phyloP scores from a whole-genome alignment of 2,329 filamentous ascomycete genomes.

The Trichophyton simii region DNA sequence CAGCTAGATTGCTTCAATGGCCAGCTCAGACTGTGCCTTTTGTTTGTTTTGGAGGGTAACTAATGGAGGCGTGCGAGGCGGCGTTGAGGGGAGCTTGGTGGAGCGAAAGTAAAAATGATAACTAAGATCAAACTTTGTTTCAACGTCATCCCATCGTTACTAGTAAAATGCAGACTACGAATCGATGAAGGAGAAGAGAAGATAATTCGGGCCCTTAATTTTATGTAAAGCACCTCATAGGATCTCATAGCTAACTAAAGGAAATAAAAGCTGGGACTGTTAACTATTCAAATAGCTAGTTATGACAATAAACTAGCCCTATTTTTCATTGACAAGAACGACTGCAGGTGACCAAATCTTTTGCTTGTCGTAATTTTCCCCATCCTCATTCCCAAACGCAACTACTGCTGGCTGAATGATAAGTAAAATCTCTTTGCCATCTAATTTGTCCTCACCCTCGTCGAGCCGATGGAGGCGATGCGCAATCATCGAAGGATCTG shows the following conservation, averaged over 20 bases:
- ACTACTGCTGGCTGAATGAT: constrained; percentile 16
- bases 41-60: neutral
- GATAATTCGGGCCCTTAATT: too few species aligned
- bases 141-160: neutral
- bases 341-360: constrained; percentile 16
- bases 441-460: constrained; percentile 13
- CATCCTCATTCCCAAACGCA: constrained; percentile 15
- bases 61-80: neutral
- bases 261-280: too few species aligned
- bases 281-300: too few species aligned
- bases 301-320: too few species aligned
- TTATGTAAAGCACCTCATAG: too few species aligned
- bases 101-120: neutral
- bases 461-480: constrained; percentile 15
- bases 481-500: constrained; percentile 8
- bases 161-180: too few species aligned
- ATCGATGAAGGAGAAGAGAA: too few species aligned
- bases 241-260: too few species aligned
- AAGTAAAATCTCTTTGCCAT: constrained; percentile 12
- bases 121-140: neutral
- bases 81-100: neutral
- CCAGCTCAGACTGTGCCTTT: neutral
- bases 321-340: constrained; percentile 10
- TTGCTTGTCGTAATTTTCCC: constrained; percentile 14
- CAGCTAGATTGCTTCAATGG: neutral